Evolutionary conservation across 2,329 filamentous ascomycete genomes (phyloP), one percentile per base, ranked within the genome.

Genomic region (Pyricularia pennisetigena): DNA sequence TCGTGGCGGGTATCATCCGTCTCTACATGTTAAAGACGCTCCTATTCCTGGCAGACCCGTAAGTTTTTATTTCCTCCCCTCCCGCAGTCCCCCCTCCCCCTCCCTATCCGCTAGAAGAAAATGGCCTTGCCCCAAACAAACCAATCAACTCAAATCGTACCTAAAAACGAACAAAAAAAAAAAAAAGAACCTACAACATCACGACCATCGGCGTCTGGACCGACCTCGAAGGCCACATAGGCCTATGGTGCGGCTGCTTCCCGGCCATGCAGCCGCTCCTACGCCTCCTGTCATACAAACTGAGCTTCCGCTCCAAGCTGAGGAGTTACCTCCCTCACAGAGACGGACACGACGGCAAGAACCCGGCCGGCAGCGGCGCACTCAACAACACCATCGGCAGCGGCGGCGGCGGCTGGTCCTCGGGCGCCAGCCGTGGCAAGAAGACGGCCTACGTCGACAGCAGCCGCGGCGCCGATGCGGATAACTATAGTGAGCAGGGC

Each of bases 171-270:
- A n/a, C n/a, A n/a, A 14, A 8, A 29, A 62, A 32, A 23, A 29
- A 30, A 65, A 24, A 9, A 28, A 79, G 78, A 30, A 81, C 79
- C 2, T 78, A 76, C 70, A 75, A 76, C 23, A 79, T 81, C 72
- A 71, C 75, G 16, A 75, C 71, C 6, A 73, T 76, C n/a, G 75
- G 73, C 32, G 71, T 76, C 9, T 81, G 78, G 79, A 80, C 78
- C 8, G 76, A 79, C 66, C 72, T 80, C 5, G 79, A 82, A 70
- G 74, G 76, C 62, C 79, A 82, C 69, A 72, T 79, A 62, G 80
- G 79, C n/a, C 72, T 82, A 32, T 82, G 79, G 79, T 78, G 78
- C 64, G 74, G 75, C 14, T 81, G 79, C 69, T 78, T 81, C 57
- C 78, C 79, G 4, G 74, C 79, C 2, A 70, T 81, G 12, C 79